These are phyloP conservation scores for Radiomyces spectabilis DNA, from an alignment of 192 early-diverging fungal genomes.

Conservation along the genomic window DNA sequence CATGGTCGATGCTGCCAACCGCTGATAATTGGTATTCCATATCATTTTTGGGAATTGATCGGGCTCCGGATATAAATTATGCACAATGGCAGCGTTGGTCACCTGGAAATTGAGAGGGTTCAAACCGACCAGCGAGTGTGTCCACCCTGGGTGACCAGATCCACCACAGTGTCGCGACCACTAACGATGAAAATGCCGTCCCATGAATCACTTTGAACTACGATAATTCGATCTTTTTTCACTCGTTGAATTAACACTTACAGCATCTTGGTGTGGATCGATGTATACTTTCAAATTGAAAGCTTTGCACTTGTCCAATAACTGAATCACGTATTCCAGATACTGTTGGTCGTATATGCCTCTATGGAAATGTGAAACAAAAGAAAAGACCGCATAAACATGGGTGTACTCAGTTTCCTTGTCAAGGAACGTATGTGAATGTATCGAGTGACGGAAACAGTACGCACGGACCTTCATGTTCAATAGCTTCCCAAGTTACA, in stretches of 20 bases:
- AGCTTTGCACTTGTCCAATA: conserved; percentile 38
- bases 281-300: conserved; percentile 43
- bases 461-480: conserved; percentile 53
- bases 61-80: conserved; percentile 35
- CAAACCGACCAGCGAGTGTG: conserved; percentile 39
- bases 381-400: background rate
- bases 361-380: conserved; percentile 14
- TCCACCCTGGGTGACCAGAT: conserved; percentile 53
- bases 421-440: too few species aligned
- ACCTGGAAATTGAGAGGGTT: conserved; percentile 31
- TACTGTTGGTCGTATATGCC: conserved; percentile 46
- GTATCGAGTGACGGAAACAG: background rate
- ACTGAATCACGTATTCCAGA: conserved; percentile 43
- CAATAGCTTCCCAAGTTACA: conserved; percentile 73
- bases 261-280: conserved; percentile 55
- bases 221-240: background rate
- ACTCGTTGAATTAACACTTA: conserved; percentile 8
- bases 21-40: conserved; percentile 52
- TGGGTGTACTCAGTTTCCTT: too few species aligned
- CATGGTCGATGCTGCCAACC: conserved; percentile 46
- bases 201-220: background rate
- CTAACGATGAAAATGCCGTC: conserved; percentile 9
- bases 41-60: conserved; percentile 50
- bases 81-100: conserved; percentile 48
- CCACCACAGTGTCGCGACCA: conserved; percentile 53